These are phyloP conservation scores for Vachellia pachyceras DNA, from an alignment of 306 rosid species.

Conservation along the genomic window DNA sequence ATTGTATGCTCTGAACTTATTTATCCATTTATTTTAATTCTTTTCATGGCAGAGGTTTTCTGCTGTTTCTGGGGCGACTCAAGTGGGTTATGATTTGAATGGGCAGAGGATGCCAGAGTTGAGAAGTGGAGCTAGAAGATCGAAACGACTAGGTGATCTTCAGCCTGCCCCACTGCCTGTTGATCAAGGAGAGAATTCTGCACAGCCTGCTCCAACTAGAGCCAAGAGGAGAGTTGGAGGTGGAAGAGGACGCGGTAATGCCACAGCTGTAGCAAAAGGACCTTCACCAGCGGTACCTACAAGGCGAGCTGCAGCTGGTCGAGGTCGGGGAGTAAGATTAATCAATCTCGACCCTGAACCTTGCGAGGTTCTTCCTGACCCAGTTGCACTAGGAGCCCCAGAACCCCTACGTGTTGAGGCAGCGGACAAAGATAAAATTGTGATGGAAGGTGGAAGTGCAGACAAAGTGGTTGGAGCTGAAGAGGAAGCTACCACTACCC, in stretches of 20 bases:
- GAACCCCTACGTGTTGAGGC: slow-evolving; percentile 67
- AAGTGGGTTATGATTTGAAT: slow-evolving; percentile 87
- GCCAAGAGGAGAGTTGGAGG: slow-evolving; percentile 80
- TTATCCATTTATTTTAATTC: slow-evolving; percentile 17
- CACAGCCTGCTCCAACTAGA: slow-evolving; percentile 72
- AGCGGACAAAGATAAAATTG: slow-evolving; percentile 72
- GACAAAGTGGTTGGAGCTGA: slow-evolving; percentile 78
- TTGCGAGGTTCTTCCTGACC: slow-evolving; percentile 51
- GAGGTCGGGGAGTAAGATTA: slow-evolving; percentile 92
- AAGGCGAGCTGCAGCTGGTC: slow-evolving; percentile 85
- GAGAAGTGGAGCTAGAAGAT: slow-evolving; percentile 99
- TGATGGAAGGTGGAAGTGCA: slow-evolving; percentile 84
- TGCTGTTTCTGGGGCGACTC: slow-evolving; percentile 37
- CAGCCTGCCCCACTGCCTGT: slow-evolving; percentile 74
- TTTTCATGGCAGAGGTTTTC: slow-evolving; percentile 48
- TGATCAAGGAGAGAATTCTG: slow-evolving; percentile 79
- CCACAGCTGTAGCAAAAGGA: slow-evolving; percentile 78
- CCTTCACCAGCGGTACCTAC: slow-evolving; percentile 79
- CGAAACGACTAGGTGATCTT: slow-evolving; percentile 92
- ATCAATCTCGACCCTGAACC: slow-evolving; percentile 61
- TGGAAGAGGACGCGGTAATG: slow-evolving; percentile 92
- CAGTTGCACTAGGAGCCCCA: slow-evolving; percentile 67
- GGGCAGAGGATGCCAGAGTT: slow-evolving; percentile 99
- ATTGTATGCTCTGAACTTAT: slow-evolving; percentile 23
- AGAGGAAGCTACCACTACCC: slow-evolving; percentile 80